Conservation (phyloP, 2,329 filamentous ascomycete species). For the Fusarium coffeatum region DNA sequence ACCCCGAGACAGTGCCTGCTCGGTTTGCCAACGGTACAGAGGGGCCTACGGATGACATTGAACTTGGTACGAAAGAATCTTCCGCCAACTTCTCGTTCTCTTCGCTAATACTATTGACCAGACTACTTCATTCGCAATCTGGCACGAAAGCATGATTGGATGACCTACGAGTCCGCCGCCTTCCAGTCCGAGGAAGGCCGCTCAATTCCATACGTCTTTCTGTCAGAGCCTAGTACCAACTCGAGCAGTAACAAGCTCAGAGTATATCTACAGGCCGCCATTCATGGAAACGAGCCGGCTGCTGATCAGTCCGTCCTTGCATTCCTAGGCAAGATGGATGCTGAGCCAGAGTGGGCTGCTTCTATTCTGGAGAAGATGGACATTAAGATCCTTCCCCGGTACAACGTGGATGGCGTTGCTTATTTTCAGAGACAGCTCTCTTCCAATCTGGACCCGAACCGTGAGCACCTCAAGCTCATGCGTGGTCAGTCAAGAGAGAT, state of each 20-base stretch:
- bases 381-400: conserved; percentile 19
- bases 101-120: background rate
- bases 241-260: background rate
- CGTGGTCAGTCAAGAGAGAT: background rate
- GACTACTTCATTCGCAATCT: conserved; percentile 16
- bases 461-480: conserved; percentile 21
- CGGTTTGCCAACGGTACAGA: conserved; percentile 11
- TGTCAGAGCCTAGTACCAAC: background rate
- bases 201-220: conserved; percentile 12
- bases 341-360: conserved; percentile 3
- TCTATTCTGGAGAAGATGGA: conserved; percentile 25
- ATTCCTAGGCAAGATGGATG: conserved; percentile 19
- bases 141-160: conserved; percentile 15
- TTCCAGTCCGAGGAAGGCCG: conserved; percentile 26
- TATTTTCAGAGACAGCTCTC: conserved; percentile 25
- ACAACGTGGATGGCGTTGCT: conserved; percentile 19
- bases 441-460: conserved; percentile 11
- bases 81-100: fast-evolving
- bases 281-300: conserved; percentile 25
- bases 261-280: conserved; percentile 16
- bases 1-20: background rate
- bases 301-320: conserved; percentile 13
- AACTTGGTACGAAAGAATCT: background rate
- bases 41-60: conserved; percentile 2
- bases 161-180: background rate